phyloP scores from a whole-genome alignment of 106 monocot genomes.

The Dendrobium nobile region DNA sequence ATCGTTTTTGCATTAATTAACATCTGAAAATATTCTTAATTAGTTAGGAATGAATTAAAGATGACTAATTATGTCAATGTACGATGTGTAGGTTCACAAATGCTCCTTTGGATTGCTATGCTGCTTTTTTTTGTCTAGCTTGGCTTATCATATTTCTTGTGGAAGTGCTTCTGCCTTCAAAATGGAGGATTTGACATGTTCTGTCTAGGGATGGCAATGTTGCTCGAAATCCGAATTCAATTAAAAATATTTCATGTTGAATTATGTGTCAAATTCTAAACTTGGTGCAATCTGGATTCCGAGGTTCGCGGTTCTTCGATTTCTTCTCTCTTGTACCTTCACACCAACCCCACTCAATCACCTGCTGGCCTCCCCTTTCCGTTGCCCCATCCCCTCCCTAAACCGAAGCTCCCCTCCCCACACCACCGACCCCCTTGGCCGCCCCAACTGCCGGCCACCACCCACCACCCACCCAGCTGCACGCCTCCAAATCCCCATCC shows the following conservation, averaged over 20 bases:
- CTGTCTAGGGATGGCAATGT: not conserved
- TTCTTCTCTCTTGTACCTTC: too few relatives aligned
- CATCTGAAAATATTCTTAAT: not conserved
- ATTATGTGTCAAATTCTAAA: not conserved
- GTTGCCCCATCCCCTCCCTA: too few relatives aligned
- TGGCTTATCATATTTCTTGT: not conserved
- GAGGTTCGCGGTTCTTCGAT: too few relatives aligned
- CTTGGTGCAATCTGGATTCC: not conserved
- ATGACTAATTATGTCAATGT: not conserved
- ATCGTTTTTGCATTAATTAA: not conserved
- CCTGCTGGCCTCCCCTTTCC: too few relatives aligned
- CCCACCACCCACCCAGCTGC: too few relatives aligned
- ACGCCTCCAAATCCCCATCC: too few relatives aligned
- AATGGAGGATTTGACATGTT: not conserved
- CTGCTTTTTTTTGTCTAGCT: not conserved
- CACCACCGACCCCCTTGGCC: too few relatives aligned
- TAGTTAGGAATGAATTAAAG: not conserved
- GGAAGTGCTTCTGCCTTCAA: too few relatives aligned
- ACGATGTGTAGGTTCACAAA: not conserved
- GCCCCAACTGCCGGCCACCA: too few relatives aligned
- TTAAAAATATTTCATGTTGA: not conserved
- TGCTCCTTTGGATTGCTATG: not conserved
- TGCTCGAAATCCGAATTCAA: not conserved
- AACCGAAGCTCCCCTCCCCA: too few relatives aligned
- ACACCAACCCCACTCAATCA: too few relatives aligned